phyloP scores from a whole-genome alignment of 768 basidiomycete species.

The Lentinula lateritia region DNA sequence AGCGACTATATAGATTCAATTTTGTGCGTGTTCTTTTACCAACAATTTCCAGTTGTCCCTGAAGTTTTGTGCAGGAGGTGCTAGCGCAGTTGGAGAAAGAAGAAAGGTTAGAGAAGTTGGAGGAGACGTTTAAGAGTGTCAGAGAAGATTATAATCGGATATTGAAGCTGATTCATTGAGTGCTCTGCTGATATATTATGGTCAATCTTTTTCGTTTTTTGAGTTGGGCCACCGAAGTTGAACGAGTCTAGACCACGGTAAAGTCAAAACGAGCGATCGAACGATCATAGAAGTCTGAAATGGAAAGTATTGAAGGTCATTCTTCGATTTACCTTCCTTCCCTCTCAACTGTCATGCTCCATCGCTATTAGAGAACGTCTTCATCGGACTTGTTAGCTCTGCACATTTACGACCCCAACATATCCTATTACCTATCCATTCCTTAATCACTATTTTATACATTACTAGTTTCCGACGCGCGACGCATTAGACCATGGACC shows the following conservation, averaged over 20 bases:
- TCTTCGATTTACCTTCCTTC: neutral
- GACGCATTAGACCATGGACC: slow-evolving; percentile 31
- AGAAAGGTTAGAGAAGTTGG: slow-evolving; percentile 83
- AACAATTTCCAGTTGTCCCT: neutral
- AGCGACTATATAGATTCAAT: slow-evolving; percentile 92
- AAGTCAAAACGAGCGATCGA: neutral
- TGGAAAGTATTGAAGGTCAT: neutral
- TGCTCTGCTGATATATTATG: neutral
- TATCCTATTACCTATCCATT: neutral
- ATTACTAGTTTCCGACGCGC: neutral
- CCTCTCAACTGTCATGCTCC: neutral
- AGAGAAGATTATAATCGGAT: slow-evolving; percentile 82
- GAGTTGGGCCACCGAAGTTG: neutral
- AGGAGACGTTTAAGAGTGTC: slow-evolving; percentile 89
- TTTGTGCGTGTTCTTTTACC: slow-evolving; percentile 51
- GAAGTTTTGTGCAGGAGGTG: slow-evolving; percentile 55
- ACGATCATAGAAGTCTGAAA: neutral
- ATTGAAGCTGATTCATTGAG: slow-evolving; percentile 41
- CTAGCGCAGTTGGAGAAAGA: slow-evolving; percentile 83
- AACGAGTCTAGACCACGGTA: neutral
- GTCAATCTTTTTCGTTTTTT: neutral
- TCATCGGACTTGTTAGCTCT: neutral
- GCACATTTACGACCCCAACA: neutral
- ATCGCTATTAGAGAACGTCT: neutral
- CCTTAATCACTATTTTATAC: neutral